Conservation (phyloP, 352 stramenopile species). For the Thalassiosira pacifica region DNA sequence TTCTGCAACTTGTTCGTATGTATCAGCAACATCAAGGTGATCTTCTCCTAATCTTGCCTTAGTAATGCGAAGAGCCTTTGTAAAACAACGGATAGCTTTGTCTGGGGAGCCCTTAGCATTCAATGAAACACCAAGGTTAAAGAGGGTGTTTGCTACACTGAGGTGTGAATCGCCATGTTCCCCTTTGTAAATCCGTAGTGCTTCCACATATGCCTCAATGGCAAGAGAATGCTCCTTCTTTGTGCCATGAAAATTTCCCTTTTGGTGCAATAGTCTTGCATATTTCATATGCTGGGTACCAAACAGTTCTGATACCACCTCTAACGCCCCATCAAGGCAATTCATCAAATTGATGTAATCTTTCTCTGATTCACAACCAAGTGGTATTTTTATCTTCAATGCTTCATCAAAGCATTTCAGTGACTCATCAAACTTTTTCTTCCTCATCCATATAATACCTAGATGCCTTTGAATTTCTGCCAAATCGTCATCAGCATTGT, state of each 20-base stretch:
- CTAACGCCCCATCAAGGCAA: constrained; percentile 71
- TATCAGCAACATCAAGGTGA: constrained; percentile 76
- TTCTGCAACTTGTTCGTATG: constrained; percentile 69
- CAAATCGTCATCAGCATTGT: constrained; percentile 66
- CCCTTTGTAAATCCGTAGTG: constrained; percentile 71
- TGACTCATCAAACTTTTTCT: constrained; percentile 68
- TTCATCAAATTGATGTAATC: constrained; percentile 64
- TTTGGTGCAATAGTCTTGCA: constrained; percentile 70
- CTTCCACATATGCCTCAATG: constrained; percentile 72
- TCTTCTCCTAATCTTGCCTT: constrained; percentile 73
- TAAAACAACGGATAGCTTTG: constrained; percentile 75
- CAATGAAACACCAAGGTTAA: constrained; percentile 75
- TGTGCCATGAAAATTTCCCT: constrained; percentile 61
- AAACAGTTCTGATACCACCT: constrained; percentile 55
- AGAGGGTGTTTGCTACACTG: constrained; percentile 73
- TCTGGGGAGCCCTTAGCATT: constrained; percentile 77
- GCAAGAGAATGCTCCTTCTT: constrained; percentile 69
- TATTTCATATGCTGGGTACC: constrained; percentile 66
- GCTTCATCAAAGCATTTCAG: constrained; percentile 70
- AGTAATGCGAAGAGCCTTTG: constrained; percentile 68
- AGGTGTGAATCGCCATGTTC: constrained; percentile 70
- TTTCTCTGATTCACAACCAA: constrained; percentile 57
- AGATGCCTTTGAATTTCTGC: constrained; percentile 74
- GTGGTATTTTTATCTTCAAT: constrained; percentile 69
- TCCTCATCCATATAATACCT: constrained; percentile 68